phyloP scores from a whole-genome alignment of 179 eudicot species.

The Gypsophila paniculata region DNA sequence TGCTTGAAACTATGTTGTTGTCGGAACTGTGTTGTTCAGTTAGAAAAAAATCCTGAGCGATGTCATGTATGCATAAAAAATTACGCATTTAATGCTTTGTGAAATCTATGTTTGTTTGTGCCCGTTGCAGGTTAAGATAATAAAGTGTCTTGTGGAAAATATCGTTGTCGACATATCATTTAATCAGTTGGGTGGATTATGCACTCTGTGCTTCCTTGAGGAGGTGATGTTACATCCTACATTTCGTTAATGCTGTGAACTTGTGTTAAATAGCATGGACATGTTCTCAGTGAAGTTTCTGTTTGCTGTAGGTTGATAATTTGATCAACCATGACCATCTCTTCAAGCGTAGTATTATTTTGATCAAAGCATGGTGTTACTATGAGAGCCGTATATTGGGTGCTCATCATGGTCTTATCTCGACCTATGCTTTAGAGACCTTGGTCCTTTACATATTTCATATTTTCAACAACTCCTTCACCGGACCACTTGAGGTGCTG shows the following conservation, averaged over 20 bases:
- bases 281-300: constrained; percentile 2
- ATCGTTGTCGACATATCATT: constrained; percentile 96
- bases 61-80: too few relatives aligned
- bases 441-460: constrained; percentile 96
- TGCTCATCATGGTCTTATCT: constrained; percentile 96
- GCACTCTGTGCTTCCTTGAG: constrained; percentile 92
- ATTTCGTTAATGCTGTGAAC: not conserved
- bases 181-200: constrained; percentile 88
- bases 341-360: constrained; percentile 51
- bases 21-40: too few relatives aligned
- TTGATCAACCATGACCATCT: constrained; percentile 76
- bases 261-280: constrained; percentile 1
- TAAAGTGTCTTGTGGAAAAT: constrained; percentile 91
- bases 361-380: constrained; percentile 97
- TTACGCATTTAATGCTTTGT: not conserved
- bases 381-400: constrained; percentile 95
- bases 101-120: not conserved
- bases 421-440: constrained; percentile 94
- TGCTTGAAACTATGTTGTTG: too few relatives aligned
- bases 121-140: constrained; percentile 67
- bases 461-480: constrained; percentile 76
- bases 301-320: constrained; percentile 62
- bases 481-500: constrained; percentile 89
- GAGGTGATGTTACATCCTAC: constrained; percentile 45
- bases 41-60: too few relatives aligned